Conservation (phyloP, 1,284 basidiomycete genomes). For the Erythrobasidium hasegawianum region DNA sequence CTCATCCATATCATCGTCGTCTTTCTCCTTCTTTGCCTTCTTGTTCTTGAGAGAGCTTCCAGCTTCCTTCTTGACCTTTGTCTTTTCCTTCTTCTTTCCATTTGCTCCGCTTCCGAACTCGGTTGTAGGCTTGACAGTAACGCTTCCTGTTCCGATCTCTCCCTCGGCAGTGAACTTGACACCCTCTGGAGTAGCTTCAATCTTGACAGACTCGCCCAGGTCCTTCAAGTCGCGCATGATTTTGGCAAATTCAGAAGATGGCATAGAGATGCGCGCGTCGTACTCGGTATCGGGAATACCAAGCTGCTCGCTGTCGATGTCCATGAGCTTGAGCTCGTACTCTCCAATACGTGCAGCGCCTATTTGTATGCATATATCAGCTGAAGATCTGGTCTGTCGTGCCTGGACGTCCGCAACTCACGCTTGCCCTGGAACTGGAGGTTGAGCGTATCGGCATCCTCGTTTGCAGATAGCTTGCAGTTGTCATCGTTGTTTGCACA, state of each 20-base stretch:
- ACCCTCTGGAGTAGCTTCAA: conserved; percentile 94
- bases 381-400: neutral
- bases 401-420: conserved; percentile 52
- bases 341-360: conserved; percentile 92
- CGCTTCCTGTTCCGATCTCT: conserved; percentile 86
- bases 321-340: conserved; percentile 99
- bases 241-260: conserved; percentile 78
- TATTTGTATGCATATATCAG: conserved; percentile 47
- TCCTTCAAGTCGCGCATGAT: conserved; percentile 91
- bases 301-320: conserved; percentile 89
- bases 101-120: conserved; percentile 44
- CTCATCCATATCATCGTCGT: conserved; percentile 48
- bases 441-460: conserved; percentile 85
- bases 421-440: conserved; percentile 88
- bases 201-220: conserved; percentile 90
- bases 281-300: conserved; percentile 99
- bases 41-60: conserved; percentile 47
- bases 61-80: conserved; percentile 54
- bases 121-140: conserved; percentile 72
- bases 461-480: conserved; percentile 84
- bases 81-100: conserved; percentile 50
- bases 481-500: conserved; percentile 96
- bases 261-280: conserved; percentile 87
- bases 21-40: conserved; percentile 51
- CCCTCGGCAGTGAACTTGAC: conserved; percentile 91